Evolutionary conservation across 1,284 basidiomycete genomes (phyloP).

Genomic region (Ganoderma leucocontextum): DNA sequence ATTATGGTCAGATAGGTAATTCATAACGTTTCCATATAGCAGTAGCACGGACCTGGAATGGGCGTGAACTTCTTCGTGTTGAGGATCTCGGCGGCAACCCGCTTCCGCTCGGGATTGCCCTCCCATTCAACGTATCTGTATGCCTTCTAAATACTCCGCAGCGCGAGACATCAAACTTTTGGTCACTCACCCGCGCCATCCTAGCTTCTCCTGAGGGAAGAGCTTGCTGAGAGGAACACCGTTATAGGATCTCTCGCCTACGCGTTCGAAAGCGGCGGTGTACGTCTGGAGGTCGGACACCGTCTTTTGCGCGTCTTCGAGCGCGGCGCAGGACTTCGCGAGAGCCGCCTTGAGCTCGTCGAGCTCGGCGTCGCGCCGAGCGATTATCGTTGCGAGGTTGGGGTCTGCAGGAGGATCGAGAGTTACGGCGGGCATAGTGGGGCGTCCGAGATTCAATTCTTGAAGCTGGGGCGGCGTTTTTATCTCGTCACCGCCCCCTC

Average conservation of each 20-base stretch:
- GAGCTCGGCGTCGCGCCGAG: not conserved
- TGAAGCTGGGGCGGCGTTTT: not conserved
- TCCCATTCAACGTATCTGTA: conserved; percentile 59
- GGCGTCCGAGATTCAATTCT: not conserved
- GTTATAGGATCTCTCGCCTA: conserved; percentile 14
- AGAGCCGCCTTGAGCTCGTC: conserved; percentile 3
- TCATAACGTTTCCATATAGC: not conserved
- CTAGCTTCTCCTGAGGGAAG: conserved; percentile 46
- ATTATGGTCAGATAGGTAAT: not conserved
- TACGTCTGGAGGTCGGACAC: conserved; percentile 1
- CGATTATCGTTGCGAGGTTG: not conserved
- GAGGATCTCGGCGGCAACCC: conserved; percentile 49
- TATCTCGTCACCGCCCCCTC: not conserved
- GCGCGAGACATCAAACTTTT: not conserved
- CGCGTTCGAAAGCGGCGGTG: conserved; percentile 1
- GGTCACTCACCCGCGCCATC: conserved; percentile 45
- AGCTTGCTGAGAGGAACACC: conserved; percentile 36
- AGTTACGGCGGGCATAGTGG: not conserved
- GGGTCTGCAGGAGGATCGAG: not conserved
- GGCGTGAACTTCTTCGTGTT: conserved; percentile 51
- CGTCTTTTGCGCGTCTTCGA: not conserved
- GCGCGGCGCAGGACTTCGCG: not conserved
- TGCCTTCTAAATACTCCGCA: not conserved
- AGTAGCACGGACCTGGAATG: conserved; percentile 47
- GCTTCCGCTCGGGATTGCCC: conserved; percentile 53